phyloP scores from a whole-genome alignment of 371 early-diverging fungal genomes.

The Mortierella sp. region DNA sequence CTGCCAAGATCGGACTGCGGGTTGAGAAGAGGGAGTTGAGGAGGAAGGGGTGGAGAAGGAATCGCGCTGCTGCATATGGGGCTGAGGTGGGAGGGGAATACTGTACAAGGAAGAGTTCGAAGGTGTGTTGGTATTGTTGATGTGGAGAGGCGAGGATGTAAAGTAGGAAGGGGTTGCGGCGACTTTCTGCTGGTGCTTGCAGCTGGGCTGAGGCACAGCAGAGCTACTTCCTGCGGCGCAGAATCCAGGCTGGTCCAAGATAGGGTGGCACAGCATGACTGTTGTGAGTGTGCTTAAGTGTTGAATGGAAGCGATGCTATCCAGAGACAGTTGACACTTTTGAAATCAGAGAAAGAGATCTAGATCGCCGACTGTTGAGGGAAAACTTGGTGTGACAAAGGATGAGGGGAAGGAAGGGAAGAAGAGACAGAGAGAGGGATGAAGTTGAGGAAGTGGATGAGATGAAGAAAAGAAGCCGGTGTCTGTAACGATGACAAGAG shows the following conservation, averaged over 20 bases:
- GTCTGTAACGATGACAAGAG: too few relatives aligned
- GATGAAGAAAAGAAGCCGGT: too few relatives aligned
- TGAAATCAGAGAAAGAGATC: too few relatives aligned
- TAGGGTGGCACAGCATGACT: conserved; percentile 49
- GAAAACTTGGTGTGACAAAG: background rate
- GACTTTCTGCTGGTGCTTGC: background rate
- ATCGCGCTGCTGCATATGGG: conserved; percentile 28
- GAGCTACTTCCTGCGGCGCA: conserved; percentile 22
- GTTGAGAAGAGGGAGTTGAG: conserved; percentile 35
- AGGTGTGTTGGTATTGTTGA: conserved; percentile 14
- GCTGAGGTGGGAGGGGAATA: conserved; percentile 33
- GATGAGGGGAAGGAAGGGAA: background rate
- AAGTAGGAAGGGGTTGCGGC: background rate
- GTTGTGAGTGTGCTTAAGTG: background rate
- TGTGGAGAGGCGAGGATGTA: background rate
- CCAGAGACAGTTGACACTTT: too few relatives aligned
- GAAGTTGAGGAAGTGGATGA: background rate
- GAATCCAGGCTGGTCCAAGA: conserved; percentile 32
- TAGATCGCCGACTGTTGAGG: conserved; percentile 1
- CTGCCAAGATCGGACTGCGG: conserved; percentile 40
- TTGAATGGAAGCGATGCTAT: background rate
- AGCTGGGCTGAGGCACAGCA: conserved; percentile 6
- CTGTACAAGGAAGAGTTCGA: conserved; percentile 37
- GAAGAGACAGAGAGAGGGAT: background rate
- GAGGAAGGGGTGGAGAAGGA: conserved; percentile 43